phyloP scores from a whole-genome alignment of 495 filamentous ascomycete species.

The Trichoderma parareesei region DNA sequence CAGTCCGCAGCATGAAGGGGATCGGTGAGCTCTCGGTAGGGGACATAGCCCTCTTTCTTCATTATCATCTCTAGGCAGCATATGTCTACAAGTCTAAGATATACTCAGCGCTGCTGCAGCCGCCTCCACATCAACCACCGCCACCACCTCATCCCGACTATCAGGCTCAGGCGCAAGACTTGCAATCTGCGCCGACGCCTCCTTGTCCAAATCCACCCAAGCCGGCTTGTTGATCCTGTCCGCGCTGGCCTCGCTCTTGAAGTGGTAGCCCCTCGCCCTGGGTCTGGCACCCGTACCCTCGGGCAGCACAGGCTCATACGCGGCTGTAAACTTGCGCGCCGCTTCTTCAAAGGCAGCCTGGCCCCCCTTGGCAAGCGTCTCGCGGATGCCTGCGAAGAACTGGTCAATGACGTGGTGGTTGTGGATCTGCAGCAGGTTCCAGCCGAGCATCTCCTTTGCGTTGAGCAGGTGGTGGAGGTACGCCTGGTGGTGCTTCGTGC shows the following conservation, averaged over 20 bases:
- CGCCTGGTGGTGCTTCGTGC: constrained; percentile 73
- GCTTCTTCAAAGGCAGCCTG: constrained; percentile 56
- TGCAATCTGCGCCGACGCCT: neutral
- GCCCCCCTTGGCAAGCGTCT: constrained; percentile 36
- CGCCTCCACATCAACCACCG: neutral
- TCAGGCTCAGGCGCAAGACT: neutral
- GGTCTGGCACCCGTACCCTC: constrained; percentile 69
- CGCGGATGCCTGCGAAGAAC: constrained; percentile 67
- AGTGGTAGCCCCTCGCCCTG: constrained; percentile 77
- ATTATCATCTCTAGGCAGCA: neutral
- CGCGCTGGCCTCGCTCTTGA: constrained; percentile 60
- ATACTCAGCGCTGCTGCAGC: neutral
- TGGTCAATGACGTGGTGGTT: constrained; percentile 63
- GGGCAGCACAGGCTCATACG: constrained; percentile 63
- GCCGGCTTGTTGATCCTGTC: constrained; percentile 58
- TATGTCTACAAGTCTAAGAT: neutral
- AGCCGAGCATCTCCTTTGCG: constrained; percentile 93
- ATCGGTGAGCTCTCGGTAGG: no score
- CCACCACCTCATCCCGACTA: neutral
- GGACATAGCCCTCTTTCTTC: no score
- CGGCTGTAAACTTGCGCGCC: constrained; percentile 42
- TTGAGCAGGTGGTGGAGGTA: constrained; percentile 78
- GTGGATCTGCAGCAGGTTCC: constrained; percentile 87
- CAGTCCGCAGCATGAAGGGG: neutral
- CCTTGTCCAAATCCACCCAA: constrained; percentile 39